Percentiles rank a stretch among this genome's conserved stretches.
Evolutionary conservation across 129 eudicot genomes (phyloP).

Genomic region (Glebionis coronaria): DNA sequence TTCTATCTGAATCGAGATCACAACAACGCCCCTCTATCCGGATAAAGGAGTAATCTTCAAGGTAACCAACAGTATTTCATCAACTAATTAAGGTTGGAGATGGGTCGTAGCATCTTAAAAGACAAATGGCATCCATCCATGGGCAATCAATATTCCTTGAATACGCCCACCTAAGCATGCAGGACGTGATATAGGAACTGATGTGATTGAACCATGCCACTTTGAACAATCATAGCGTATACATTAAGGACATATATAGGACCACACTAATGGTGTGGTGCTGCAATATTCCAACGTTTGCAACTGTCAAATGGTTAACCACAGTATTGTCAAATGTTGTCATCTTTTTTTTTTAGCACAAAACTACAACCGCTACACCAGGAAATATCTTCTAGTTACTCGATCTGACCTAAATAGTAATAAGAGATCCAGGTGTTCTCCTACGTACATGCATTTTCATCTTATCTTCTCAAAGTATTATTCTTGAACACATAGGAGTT

Average conservation of each 20-base stretch:
- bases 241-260: background rate
- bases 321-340: background rate
- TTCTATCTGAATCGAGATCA: constrained; percentile 4
- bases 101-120: constrained; percentile 13
- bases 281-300: background rate
- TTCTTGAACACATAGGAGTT: too few species aligned
- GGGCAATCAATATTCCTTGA: background rate
- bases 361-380: background rate
- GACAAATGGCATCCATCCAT: background rate
- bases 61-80: constrained; percentile 1
- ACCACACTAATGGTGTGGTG: background rate
- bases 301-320: constrained; percentile 4
- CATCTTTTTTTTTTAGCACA: background rate
- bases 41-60: constrained; percentile 15
- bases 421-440: too few species aligned
- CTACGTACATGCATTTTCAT: too few species aligned
- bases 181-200: background rate
- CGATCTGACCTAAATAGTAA: too few species aligned
- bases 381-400: too few species aligned
- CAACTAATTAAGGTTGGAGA: background rate
- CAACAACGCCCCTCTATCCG: constrained; percentile 12
- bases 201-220: constrained; percentile 6
- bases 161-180: too few species aligned
- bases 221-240: background rate
- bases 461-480: too few species aligned